Base-by-base conservation (phyloP, 768 basidiomycete genomes). In the Omphalotus guepiniiformis region DNA sequence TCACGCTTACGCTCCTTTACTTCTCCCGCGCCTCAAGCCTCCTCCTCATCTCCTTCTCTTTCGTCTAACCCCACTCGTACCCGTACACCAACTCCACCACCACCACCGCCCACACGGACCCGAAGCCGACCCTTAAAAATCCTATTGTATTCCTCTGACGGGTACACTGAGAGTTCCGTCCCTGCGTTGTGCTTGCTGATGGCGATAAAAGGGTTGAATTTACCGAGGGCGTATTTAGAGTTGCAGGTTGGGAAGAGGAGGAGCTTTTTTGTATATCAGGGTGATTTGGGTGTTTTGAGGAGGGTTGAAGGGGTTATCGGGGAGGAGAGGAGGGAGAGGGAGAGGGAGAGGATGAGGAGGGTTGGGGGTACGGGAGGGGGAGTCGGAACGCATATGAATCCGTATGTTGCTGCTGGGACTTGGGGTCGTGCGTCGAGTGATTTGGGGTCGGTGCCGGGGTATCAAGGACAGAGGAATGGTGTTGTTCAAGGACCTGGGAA, bases 141-240 rank as follows among this genome's bases (percentile, higher is more conserved):
- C 46, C 75, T 93, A 52, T 63, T 93, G 23, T 88, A 91, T 64
- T 87, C 85, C 15, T 78, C 84, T 15, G 92, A 94, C 62, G 92
- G 90, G 40, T 93, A 95, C 69, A 97, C 95, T 19, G 94, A 97
- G 64, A 88, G 89, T 8, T 88, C 86, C 21, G 82, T 94, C 5
- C 82, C 92, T 43, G 93, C 93, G 18, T 73, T 97, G 44, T 81
- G 82, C 53, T 78, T 95, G 42, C 70, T 96, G 52, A 97, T 98
- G 93, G 80, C 79, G 21, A 68, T 83, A 43, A 79, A 78, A 47
- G 68, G 70, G 16, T 66, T 87, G 28, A 66, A 72, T 40, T 76
- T 96, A 6, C 90, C 93, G 7, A 91, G 94, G 61, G 95, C 93
- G 6, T 97, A 95, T 68, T 72, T 97, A 26, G 85, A 92, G 61